Evolutionary conservation across 352 stramenopile genomes (phyloP).

Genomic region (Phytophthora ohioensis): DNA sequence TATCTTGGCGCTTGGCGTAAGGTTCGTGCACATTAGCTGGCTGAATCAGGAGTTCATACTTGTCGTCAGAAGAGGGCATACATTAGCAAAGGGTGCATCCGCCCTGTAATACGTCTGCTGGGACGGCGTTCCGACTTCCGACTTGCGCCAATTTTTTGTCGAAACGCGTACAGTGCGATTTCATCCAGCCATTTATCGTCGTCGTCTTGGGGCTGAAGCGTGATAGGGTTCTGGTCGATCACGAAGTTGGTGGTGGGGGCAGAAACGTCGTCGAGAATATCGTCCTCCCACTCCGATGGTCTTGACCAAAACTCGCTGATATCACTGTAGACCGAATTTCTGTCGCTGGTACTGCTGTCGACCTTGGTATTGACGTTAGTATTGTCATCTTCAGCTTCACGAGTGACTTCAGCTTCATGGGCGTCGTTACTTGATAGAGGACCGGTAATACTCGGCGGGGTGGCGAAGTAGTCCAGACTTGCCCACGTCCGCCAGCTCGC

Average conservation of each 20-base stretch:
- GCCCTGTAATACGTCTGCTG: not conserved
- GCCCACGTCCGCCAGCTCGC: constrained; percentile 43
- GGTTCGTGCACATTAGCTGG: not conserved
- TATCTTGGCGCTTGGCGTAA: not conserved
- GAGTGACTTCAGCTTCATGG: not conserved
- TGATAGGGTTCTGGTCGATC: not conserved
- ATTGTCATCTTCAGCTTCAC: not conserved
- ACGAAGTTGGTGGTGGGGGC: not conserved
- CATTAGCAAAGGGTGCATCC: constrained; percentile 9
- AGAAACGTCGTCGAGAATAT: constrained; percentile 1
- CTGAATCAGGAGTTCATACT: not conserved
- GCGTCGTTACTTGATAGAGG: not conserved
- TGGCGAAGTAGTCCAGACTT: constrained; percentile 37
- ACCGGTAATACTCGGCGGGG: constrained; percentile 9
- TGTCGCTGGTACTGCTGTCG: constrained; percentile 6
- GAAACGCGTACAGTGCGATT: constrained; percentile 28
- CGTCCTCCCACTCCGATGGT: constrained; percentile 25
- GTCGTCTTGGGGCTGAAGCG: constrained; percentile 14
- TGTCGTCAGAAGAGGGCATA: constrained; percentile 16
- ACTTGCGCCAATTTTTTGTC: constrained; percentile 20
- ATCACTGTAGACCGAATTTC: constrained; percentile 28
- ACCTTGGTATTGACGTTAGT: constrained; percentile 1
- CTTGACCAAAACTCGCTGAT: constrained; percentile 44
- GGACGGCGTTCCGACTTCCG: constrained; percentile 16
- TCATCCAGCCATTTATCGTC: constrained; percentile 37